Conservation (phyloP, 2,329 filamentous ascomycete genomes). For the Colletotrichum costaricense region DNA sequence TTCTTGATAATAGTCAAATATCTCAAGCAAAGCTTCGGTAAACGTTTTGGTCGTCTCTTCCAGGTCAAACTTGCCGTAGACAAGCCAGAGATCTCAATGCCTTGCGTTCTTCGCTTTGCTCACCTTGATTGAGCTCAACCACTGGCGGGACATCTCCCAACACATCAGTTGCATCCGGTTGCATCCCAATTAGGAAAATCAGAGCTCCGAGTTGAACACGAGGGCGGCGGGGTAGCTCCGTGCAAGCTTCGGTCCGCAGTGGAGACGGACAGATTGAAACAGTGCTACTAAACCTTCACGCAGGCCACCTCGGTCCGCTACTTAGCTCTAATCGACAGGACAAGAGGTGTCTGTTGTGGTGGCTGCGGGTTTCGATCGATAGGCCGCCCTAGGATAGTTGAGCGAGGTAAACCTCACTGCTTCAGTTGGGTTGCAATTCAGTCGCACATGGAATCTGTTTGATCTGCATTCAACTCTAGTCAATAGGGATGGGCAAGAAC, state of each 20-base stretch:
- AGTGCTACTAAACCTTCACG: neutral
- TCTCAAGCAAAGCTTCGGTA: neutral
- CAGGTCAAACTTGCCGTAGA: neutral
- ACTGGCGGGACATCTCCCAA: too few relatives aligned
- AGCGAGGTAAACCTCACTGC: neutral
- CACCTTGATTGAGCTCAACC: neutral
- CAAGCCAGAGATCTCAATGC: neutral
- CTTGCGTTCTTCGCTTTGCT: neutral
- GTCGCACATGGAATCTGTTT: too few relatives aligned
- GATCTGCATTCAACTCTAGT: neutral
- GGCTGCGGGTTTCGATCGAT: neutral
- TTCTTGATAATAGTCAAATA: neutral
- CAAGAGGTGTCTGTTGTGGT: neutral
- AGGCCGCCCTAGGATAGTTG: neutral
- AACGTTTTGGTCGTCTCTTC: neutral
- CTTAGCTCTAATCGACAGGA: neutral
- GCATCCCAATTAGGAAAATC: neutral
- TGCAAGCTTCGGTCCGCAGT: neutral
- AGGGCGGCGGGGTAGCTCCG: neutral
- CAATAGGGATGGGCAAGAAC: conserved; percentile 1
- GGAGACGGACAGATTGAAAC: neutral
- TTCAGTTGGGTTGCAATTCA: neutral
- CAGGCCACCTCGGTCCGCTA: neutral
- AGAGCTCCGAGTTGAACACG: neutral
- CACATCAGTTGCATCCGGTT: too few relatives aligned